Evolutionary conservation across 2,329 filamentous ascomycete species (phyloP), one percentile per base, ranked within the genome.

Genomic region (Hypoxylon sp.): DNA sequence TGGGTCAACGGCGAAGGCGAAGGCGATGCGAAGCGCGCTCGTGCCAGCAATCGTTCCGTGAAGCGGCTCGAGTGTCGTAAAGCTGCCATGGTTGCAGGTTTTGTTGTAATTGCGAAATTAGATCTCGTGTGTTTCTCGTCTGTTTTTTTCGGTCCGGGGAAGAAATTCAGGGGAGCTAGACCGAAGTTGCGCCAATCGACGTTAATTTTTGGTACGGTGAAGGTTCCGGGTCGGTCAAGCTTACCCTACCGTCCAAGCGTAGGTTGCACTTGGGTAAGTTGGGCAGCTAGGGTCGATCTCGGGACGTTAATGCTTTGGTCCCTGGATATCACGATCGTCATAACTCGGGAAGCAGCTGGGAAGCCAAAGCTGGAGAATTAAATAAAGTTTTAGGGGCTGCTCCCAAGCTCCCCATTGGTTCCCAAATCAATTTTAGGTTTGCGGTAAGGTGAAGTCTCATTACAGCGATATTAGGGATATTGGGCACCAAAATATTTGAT

Each of bases 11-110:
- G 10, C 37, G 42, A 37, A 11, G 63, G 14, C 3, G 62, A 54
- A 9, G 53, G 57, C 17, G 59, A 59, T 61, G 61, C 29, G 64
- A 66, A 51, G 55, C 70, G 75, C 19, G 71, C 58, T n/a, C 73
- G 74, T 51, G 71, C 64, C 33, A 71, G 66, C 52, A 78, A 66
- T 61, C 67, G 62, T 33, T 72, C 59, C 14, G 73, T 67, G 52
- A 74, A 69, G 59, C 75, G 74, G 46, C 19, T 61, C 37, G 75
- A 62, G 37, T 67, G 63, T 73, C 72, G 72, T 59, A 74, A 67
- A 33, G 76, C 73, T 63, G 76, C 77, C 70, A 73, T 73, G 55
- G 26, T 57, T 50, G n/a, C 22, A 52, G 19, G 19, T 22, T 42
- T 42, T 8, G 13, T 50, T 50, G 6, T 14, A 14, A 29, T 14